phyloP scores from a whole-genome alignment of 2,329 filamentous ascomycete species.

The Cyclaneusma minus region DNA sequence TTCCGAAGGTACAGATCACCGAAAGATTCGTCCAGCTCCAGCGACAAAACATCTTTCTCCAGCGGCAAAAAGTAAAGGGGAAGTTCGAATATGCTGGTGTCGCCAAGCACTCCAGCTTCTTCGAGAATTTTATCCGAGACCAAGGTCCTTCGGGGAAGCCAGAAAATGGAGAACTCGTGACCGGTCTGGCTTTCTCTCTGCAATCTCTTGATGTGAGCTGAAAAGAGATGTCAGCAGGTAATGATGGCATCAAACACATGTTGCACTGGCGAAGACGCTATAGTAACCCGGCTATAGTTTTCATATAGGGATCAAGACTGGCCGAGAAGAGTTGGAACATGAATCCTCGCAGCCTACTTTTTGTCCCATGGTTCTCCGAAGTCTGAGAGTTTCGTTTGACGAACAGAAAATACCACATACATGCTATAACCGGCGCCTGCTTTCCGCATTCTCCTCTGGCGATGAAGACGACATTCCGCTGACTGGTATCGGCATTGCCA shows the following conservation, averaged over 20 bases:
- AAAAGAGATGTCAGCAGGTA: slow-evolving; percentile 37
- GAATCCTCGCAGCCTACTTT: slow-evolving; percentile 45
- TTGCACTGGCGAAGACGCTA: slow-evolving; percentile 21
- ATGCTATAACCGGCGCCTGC: slow-evolving; percentile 73
- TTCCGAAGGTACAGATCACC: slow-evolving; percentile 77
- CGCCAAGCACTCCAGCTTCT: slow-evolving; percentile 82
- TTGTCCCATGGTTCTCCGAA: slow-evolving; percentile 24
- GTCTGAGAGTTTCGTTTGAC: neutral
- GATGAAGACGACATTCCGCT: slow-evolving; percentile 90
- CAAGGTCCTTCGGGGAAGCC: slow-evolving; percentile 82
- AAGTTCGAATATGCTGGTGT: slow-evolving; percentile 77
- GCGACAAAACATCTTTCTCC: slow-evolving; percentile 77
- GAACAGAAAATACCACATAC: slow-evolving; percentile 32
- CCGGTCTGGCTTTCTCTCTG: slow-evolving; percentile 77
- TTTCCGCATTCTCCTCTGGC: slow-evolving; percentile 78
- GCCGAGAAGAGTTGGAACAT: slow-evolving; percentile 35
- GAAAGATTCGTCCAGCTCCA: slow-evolving; percentile 81
- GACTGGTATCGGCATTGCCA: slow-evolving; percentile 82
- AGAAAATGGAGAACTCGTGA: slow-evolving; percentile 95
- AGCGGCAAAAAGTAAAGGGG: slow-evolving; percentile 82
- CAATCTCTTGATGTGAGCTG: slow-evolving; percentile 83
- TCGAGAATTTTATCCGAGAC: slow-evolving; percentile 86
- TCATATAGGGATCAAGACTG: slow-evolving; percentile 40
- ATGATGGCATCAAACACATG: slow-evolving; percentile 33
- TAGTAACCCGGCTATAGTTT: slow-evolving; percentile 23